Base-by-base conservation (phyloP, 2,329 filamentous ascomycete species). In the Claviceps maximensis region DNA sequence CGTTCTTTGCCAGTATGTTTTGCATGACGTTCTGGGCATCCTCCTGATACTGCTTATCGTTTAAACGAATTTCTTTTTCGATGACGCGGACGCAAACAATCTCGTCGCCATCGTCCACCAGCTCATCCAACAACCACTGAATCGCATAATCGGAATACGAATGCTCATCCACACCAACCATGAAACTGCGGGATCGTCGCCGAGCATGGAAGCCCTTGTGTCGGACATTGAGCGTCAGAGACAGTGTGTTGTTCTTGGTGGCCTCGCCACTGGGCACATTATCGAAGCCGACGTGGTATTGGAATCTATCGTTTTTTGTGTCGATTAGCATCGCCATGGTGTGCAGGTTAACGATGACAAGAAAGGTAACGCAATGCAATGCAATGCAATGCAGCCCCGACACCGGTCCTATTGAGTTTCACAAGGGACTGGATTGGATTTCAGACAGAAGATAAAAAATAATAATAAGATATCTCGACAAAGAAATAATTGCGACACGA, bases 81-180 rank as follows among this genome's bases (percentile, higher is more conserved):
- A 95, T 79, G 2, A 95, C 90, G 51, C 88, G 79, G 49, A 96
- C 78, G 68, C 90, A 96, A 9, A 96, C 86, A 54, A 96, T 84
- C 68, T 95, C 89, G 64, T 96, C 90, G 19, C 90, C 89, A 62
- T 95, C 90, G 61, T 95, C 89, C 42, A 95, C 88, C 53, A 95
- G 76, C 69, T 95, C 89, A 61, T 94, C 88, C 41, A 96, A 80
- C 50, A 95, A 76, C 89, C 89, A 96, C 67, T 94, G 87, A 19
- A 96, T 74, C 17, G 90, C 90, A 68, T 91, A 93, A 57, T 95
- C 87, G 7, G 89, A 95, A 68, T 95, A 95, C 54, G 88, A 80
- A 61, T 95, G 89, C 62, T 91, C 87, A 68, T 95, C 90, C 19
- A 90, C 86, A 21, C 90, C 90, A 58, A 90, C 91, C 65, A 96